Evolutionary conservation across 2,329 filamentous ascomycete species (phyloP).

Genomic region (Hymenotorrendiella dingleyae): DNA sequence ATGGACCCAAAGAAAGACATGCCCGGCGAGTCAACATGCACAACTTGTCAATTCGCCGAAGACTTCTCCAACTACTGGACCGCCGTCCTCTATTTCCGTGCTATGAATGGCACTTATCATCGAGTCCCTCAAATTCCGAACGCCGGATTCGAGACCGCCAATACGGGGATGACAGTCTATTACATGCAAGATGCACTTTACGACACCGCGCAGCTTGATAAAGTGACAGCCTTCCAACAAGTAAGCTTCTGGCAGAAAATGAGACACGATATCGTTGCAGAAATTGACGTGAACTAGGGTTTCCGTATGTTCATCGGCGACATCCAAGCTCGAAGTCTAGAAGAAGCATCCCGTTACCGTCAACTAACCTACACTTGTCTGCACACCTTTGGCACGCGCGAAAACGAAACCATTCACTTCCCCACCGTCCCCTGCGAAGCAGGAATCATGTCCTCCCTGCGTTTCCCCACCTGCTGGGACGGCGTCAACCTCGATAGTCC

Average conservation of each 20-base stretch:
- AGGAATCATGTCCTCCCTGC: constrained; percentile 30
- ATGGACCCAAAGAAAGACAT: constrained; percentile 31
- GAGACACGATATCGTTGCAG: too few relatives aligned
- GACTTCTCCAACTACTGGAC: constrained; percentile 35
- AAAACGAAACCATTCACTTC: constrained; percentile 28
- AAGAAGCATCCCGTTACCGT: constrained; percentile 33
- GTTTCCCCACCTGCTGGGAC: constrained; percentile 29
- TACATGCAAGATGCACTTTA: constrained; percentile 30
- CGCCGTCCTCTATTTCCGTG: constrained; percentile 28
- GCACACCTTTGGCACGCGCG: constrained; percentile 24
- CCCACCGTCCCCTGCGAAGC: constrained; percentile 28
- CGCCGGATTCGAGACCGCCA: constrained; percentile 31
- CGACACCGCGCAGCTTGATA: constrained; percentile 30
- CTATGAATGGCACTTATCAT: constrained; percentile 30
- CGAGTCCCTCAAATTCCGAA: constrained; percentile 31
- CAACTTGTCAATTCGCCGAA: constrained; percentile 32
- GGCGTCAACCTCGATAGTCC: constrained; percentile 19
- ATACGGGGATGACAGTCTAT: constrained; percentile 35
- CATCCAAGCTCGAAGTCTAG: constrained; percentile 31
- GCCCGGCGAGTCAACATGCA: constrained; percentile 28
- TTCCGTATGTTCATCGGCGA: constrained; percentile 42
- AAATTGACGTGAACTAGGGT: constrained; percentile 24
- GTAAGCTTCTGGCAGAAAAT: constrained; percentile 5
- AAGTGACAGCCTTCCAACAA: constrained; percentile 38
- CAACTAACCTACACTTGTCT: constrained; percentile 41